Conservation (phyloP, 2,329 filamentous ascomycete genomes). For the Fusarium bulbicola region DNA sequence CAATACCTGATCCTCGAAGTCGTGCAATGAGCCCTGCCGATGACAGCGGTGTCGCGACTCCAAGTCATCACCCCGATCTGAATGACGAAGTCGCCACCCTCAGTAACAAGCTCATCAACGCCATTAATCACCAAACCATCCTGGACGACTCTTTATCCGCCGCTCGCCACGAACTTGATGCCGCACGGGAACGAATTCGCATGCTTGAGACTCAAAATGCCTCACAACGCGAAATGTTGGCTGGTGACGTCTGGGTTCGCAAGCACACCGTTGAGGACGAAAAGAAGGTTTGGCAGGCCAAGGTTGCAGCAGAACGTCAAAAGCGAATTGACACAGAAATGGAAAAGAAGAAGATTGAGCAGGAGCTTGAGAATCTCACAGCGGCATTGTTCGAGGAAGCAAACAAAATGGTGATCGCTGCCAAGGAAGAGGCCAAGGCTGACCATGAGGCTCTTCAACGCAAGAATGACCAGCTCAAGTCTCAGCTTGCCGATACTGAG, state of each 20-base stretch:
- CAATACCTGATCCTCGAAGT: constrained; percentile 71
- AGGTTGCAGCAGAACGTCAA: constrained; percentile 71
- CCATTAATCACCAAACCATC: constrained; percentile 94
- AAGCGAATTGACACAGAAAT: constrained; percentile 73
- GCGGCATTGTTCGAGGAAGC: constrained; percentile 97
- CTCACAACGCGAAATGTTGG: constrained; percentile 75
- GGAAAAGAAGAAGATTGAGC: constrained; percentile 89
- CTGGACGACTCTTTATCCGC: constrained; percentile 88
- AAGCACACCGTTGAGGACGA: constrained; percentile 79
- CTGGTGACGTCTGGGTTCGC: constrained; percentile 78
- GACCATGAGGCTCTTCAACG: constrained; percentile 84
- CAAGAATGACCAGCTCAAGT: constrained; percentile 86
- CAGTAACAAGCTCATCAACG: constrained; percentile 95
- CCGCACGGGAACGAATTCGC: constrained; percentile 71
- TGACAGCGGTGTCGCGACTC: constrained; percentile 45
- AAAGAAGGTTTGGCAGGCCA: constrained; percentile 66
- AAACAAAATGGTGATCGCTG: constrained; percentile 93
- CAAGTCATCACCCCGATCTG: constrained; percentile 63
- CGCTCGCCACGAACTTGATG: constrained; percentile 83
- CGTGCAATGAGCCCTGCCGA: constrained; percentile 59
- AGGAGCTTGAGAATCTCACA: constrained; percentile 89
- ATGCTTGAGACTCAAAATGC: constrained; percentile 73
- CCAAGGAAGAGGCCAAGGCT: constrained; percentile 86
- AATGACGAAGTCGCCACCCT: constrained; percentile 84
- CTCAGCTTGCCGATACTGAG: constrained; percentile 88